Conservation (phyloP, 2,329 filamentous ascomycete species). For the Fusarium pininemorale region DNA sequence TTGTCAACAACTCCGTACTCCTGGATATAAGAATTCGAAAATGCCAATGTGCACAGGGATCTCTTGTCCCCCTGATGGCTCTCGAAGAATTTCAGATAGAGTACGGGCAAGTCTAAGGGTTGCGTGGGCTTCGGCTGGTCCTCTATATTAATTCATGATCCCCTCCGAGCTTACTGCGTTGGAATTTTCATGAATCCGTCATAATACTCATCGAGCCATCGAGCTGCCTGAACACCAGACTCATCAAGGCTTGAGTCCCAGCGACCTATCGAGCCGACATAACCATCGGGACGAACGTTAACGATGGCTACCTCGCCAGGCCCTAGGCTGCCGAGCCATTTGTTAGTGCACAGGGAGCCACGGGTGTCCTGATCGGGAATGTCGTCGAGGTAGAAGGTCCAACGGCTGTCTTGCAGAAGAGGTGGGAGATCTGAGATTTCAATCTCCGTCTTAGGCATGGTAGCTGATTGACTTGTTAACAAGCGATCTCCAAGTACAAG, state of each 20-base stretch:
- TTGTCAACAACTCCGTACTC: conserved; percentile 35
- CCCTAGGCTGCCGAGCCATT: conserved; percentile 71
- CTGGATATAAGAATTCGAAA: conserved; percentile 34
- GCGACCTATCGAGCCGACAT: conserved; percentile 71
- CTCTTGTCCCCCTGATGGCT: conserved; percentile 7
- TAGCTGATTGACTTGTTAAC: conserved; percentile 52
- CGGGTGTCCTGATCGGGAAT: conserved; percentile 64
- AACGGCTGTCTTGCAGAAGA: conserved; percentile 70
- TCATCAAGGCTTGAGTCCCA: conserved; percentile 63
- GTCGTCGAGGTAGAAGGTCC: conserved; percentile 79
- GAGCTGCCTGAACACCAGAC: conserved; percentile 60
- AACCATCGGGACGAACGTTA: conserved; percentile 78
- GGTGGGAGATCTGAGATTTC: conserved; percentile 73
- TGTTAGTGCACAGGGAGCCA: conserved; percentile 67
- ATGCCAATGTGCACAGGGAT: conserved; percentile 21
- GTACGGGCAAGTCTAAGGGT: background rate
- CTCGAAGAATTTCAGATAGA: conserved; percentile 10
- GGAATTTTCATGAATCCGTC: conserved; percentile 63
- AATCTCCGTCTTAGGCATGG: conserved; percentile 68
- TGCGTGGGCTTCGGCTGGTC: conserved; percentile 24
- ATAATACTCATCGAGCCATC: conserved; percentile 65
- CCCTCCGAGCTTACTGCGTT: conserved; percentile 20
- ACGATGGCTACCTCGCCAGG: conserved; percentile 69
- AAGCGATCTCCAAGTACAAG: background rate
- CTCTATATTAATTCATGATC: conserved; percentile 30